phyloP scores from a whole-genome alignment of 176 grass and related monocot genomes.

The Ampelocalamus luodianensis region DNA sequence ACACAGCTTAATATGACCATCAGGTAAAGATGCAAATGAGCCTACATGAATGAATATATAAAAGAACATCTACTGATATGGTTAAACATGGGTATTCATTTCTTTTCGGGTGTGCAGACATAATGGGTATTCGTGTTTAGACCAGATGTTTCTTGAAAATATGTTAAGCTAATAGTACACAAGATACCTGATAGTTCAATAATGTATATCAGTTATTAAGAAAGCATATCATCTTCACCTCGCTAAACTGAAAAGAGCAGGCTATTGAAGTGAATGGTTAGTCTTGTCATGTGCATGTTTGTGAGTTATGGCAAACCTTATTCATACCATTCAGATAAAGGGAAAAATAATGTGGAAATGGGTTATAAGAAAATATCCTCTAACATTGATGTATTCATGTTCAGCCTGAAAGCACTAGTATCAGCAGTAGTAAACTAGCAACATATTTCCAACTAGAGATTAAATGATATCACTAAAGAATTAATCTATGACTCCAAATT shows the following conservation, averaged over 20 bases:
- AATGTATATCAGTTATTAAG: not conserved
- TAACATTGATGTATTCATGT: slow-evolving; percentile 15
- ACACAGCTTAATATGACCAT: not conserved
- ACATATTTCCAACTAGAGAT: not conserved
- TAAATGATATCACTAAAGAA: slow-evolving; percentile 3
- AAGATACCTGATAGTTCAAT: not conserved
- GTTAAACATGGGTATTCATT: not conserved
- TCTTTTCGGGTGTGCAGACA: not conserved
- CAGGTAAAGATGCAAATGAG: not conserved
- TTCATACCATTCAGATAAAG: slow-evolving; percentile 15
- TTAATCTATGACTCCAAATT: slow-evolving; percentile 1
- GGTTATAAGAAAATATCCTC: slow-evolving; percentile 11
- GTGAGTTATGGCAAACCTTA: slow-evolving; percentile 1
- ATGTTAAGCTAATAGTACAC: not conserved
- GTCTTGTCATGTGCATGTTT: not conserved
- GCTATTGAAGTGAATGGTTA: not conserved
- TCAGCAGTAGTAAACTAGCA: not conserved
- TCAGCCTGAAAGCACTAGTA: slow-evolving; percentile 11
- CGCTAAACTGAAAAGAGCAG: not conserved
- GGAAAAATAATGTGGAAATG: not conserved
- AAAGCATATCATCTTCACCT: slow-evolving; percentile 21
- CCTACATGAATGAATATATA: not conserved
- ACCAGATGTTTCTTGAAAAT: slow-evolving; percentile 2
- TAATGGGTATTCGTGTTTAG: slow-evolving; percentile 9
- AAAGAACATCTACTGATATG: not conserved